These are phyloP conservation scores for Hyphopichia burtonii DNA, from an alignment of 1,139 yeast genomes.

Conservation along the genomic window DNA sequence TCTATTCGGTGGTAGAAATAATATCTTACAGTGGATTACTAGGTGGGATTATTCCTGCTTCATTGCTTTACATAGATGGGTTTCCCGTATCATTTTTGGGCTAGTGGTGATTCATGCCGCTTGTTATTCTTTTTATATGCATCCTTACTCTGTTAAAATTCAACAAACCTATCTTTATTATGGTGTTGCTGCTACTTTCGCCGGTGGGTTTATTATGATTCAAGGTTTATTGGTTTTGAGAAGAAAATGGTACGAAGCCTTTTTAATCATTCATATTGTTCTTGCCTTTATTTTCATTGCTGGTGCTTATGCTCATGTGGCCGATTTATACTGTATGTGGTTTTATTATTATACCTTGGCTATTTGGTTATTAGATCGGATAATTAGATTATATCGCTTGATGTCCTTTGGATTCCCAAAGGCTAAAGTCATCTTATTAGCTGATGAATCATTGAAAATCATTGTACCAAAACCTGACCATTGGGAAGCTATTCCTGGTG, in stretches of 20 bases:
- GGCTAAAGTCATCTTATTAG: slow-evolving; percentile 50
- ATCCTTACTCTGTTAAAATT: slow-evolving; percentile 5
- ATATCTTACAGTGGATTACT: slow-evolving; percentile 53
- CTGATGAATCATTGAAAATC: slow-evolving; percentile 43
- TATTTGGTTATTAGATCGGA: slow-evolving; percentile 63
- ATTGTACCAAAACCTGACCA: slow-evolving; percentile 36
- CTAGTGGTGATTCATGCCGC: slow-evolving; percentile 40
- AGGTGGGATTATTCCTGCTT: slow-evolving; percentile 62
- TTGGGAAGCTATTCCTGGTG: slow-evolving; percentile 52
- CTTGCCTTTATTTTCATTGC: slow-evolving; percentile 55
- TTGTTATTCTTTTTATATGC: slow-evolving; percentile 24
- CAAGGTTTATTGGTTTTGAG: slow-evolving; percentile 55
- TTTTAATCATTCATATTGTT: slow-evolving; percentile 58
- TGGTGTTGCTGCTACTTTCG: slow-evolving; percentile 49
- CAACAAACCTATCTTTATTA: slow-evolving; percentile 42
- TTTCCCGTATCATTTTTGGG: slow-evolving; percentile 47
- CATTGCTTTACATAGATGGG: slow-evolving; percentile 60
- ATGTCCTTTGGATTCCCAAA: slow-evolving; percentile 47
- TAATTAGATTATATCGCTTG: slow-evolving; percentile 49
- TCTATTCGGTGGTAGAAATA: slow-evolving; percentile 62
- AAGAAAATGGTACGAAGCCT: slow-evolving; percentile 59
- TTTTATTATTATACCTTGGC: slow-evolving; percentile 55
- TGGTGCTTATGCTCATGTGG: slow-evolving; percentile 63
- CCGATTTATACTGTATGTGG: slow-evolving; percentile 46
- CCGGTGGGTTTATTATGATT: slow-evolving; percentile 37